Conservation (phyloP, 139 green algal species). For the Ettlia oleoabundans region DNA sequence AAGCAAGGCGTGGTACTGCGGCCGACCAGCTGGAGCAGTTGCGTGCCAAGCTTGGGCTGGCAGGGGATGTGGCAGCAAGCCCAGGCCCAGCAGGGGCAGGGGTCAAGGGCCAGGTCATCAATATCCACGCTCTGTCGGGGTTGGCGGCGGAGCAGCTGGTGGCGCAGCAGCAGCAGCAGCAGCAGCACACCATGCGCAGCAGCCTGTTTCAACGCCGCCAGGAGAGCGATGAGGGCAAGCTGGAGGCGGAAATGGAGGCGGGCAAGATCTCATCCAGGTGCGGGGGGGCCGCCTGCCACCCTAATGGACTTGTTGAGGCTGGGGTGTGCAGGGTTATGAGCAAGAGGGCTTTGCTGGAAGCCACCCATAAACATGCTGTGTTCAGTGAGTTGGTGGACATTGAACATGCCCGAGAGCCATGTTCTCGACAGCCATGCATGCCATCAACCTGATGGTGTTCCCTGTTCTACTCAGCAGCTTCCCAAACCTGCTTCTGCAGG, state of each 20-base stretch:
- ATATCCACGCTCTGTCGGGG: conserved; percentile 8
- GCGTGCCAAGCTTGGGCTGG: conserved; percentile 18
- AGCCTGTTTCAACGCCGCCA: conserved; percentile 14
- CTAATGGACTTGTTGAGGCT: too few relatives aligned
- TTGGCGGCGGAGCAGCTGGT: conserved; percentile 13
- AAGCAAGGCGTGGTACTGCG: background rate
- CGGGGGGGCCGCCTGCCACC: background rate
- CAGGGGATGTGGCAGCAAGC: background rate
- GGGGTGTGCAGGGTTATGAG: too few relatives aligned
- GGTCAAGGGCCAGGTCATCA: conserved; percentile 7
- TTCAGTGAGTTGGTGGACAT: background rate
- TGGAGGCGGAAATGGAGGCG: conserved; percentile 23
- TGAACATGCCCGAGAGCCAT: background rate
- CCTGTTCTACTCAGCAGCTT: too few relatives aligned
- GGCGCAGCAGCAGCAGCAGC: conserved; percentile 9
- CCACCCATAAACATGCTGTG: too few relatives aligned
- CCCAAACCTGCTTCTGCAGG: too few relatives aligned
- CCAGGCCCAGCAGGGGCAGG: too few relatives aligned
- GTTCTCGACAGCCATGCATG: too few relatives aligned
- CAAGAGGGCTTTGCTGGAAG: too few relatives aligned
- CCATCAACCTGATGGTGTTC: too few relatives aligned
- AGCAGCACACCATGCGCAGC: conserved; percentile 18
- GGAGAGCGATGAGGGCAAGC: background rate
- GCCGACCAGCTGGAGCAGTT: conserved; percentile 16
- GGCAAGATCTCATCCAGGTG: conserved; percentile 14